phyloP scores from a whole-genome alignment of 768 basidiomycete genomes.

The Kwoniella sp. region DNA sequence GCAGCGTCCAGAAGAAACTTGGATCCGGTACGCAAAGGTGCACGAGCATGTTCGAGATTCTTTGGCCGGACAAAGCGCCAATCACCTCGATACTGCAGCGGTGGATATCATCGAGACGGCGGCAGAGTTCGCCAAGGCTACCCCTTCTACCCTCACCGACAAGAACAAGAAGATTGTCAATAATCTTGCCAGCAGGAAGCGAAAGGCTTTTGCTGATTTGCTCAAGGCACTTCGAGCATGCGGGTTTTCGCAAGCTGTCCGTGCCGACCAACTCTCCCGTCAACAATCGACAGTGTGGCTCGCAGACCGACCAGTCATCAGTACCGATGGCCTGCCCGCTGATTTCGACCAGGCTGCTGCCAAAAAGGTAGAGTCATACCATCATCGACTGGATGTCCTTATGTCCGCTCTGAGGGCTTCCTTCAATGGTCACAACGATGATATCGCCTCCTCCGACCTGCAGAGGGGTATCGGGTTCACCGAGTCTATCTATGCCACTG shows the following conservation, averaged over 20 bases:
- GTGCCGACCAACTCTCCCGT: constrained; percentile 63
- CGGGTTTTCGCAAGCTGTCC: constrained; percentile 69
- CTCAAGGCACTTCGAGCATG: constrained; percentile 77
- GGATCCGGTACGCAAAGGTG: constrained; percentile 52
- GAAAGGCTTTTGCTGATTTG: constrained; percentile 84
- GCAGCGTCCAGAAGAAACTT: constrained; percentile 52
- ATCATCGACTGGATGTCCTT: constrained; percentile 57
- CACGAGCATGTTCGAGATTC: constrained; percentile 60
- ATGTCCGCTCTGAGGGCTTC: constrained; percentile 65
- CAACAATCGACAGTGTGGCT: constrained; percentile 41
- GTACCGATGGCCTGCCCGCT: constrained; percentile 7
- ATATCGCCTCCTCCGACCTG: constrained; percentile 80
- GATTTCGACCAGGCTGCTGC: constrained; percentile 3
- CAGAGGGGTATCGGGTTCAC: constrained; percentile 71
- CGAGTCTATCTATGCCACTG: constrained; percentile 71
- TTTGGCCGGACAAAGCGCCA: not conserved
- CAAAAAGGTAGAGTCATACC: constrained; percentile 36
- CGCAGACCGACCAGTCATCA: constrained; percentile 20
- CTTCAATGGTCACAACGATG: constrained; percentile 68
- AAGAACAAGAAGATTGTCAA: constrained; percentile 58
- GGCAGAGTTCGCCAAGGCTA: constrained; percentile 49
- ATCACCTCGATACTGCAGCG: constrained; percentile 58
- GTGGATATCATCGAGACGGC: constrained; percentile 56
- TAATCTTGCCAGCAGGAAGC: constrained; percentile 71
- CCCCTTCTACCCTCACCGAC: constrained; percentile 54